Evolutionary conservation across 2,329 filamentous ascomycete species (phyloP).

Genomic region (Diaporthe helianthi): DNA sequence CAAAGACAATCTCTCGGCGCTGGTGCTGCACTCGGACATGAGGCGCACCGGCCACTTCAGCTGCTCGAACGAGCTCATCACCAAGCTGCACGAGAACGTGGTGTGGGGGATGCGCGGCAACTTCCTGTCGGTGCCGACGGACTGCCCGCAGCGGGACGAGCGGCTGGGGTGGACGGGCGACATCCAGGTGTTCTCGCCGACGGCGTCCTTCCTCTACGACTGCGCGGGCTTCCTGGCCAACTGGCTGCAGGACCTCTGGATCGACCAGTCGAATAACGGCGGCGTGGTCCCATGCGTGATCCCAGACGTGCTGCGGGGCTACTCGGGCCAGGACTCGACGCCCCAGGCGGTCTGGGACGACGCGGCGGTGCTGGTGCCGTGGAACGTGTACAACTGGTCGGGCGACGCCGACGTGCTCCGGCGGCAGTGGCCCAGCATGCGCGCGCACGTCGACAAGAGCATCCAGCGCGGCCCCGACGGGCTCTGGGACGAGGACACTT

Average conservation of each 20-base stretch:
- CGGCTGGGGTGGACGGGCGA: slow-evolving; percentile 62
- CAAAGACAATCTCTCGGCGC: slow-evolving; percentile 38
- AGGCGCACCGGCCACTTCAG: slow-evolving; percentile 55
- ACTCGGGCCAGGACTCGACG: slow-evolving; percentile 27
- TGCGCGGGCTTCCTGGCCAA: slow-evolving; percentile 55
- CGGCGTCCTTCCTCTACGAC: slow-evolving; percentile 61
- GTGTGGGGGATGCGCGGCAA: slow-evolving; percentile 66
- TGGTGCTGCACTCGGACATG: slow-evolving; percentile 60
- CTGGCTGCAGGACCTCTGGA: slow-evolving; percentile 57
- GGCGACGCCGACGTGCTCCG: slow-evolving; percentile 42
- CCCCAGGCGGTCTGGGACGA: slow-evolving; percentile 46
- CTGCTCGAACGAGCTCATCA: slow-evolving; percentile 59
- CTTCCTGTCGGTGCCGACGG: slow-evolving; percentile 63
- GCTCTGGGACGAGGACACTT: slow-evolving; percentile 44
- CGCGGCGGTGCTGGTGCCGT: slow-evolving; percentile 42
- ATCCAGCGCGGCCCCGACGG: slow-evolving; percentile 41
- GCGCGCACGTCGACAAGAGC: slow-evolving; percentile 40
- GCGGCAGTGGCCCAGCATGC: slow-evolving; percentile 42
- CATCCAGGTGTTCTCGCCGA: slow-evolving; percentile 56
- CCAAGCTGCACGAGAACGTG: slow-evolving; percentile 61
- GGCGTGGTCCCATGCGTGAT: slow-evolving; percentile 44
- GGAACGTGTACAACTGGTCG: slow-evolving; percentile 41
- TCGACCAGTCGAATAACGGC: slow-evolving; percentile 43
- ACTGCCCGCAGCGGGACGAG: slow-evolving; percentile 64
- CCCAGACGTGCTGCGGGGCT: slow-evolving; percentile 41